Base-by-base conservation (phyloP, 2,329 filamentous ascomycete genomes). In the Pseudogymnoascus sp. region DNA sequence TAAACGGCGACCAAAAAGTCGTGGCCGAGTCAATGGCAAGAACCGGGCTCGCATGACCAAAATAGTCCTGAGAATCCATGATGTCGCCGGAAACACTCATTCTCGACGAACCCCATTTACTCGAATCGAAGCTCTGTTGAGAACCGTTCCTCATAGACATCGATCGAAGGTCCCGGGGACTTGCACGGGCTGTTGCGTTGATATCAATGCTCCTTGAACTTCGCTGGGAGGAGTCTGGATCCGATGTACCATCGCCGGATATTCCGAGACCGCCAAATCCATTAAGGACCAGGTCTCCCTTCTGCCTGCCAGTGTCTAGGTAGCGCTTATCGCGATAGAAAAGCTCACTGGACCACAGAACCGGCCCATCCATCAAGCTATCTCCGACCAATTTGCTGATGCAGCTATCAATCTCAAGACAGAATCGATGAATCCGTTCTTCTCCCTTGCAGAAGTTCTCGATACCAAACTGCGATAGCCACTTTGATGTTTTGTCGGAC, bases 381-480 rank as follows among this genome's bases (percentile, higher is more conserved):
- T 95, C 90, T 28, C 90, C 91, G 30, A 96, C 87, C 6, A 97
- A 79, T 71, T 91, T 91, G 66, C 85, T 88, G 65, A 96, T 87
- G 69, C 91, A 96, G 64, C 85, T 88, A 68, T 93, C 89, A 28
- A 97, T 83, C 71, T 97, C 94, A 66, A 91, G 89, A 70, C 88
- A 94, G 73, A 99, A 94, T 9, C 92, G 86, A 71, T 97, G 94
- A 36, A 99, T 93, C 58, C 94, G 80, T 74, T 99, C 94, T 72
- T 99, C 94, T 5, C 93, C 94, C 67, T 86, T 88, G 75, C 94
- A 99, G 67, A 97, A 93, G 70, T 96, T 96, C 71, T 95, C 91
- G 33, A 97, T 87, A 12, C 86, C 85, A 65, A 87, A 88, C 66
- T 89, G 85, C 57, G 88, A 85, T 60, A 97, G 79, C 91, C 93